A percentile compares a stretch with the other conserved stretches of the same genome.
Evolutionary conservation across 2,329 filamentous ascomycete genomes (phyloP).

Genomic region (Metarhizium brunneum): DNA sequence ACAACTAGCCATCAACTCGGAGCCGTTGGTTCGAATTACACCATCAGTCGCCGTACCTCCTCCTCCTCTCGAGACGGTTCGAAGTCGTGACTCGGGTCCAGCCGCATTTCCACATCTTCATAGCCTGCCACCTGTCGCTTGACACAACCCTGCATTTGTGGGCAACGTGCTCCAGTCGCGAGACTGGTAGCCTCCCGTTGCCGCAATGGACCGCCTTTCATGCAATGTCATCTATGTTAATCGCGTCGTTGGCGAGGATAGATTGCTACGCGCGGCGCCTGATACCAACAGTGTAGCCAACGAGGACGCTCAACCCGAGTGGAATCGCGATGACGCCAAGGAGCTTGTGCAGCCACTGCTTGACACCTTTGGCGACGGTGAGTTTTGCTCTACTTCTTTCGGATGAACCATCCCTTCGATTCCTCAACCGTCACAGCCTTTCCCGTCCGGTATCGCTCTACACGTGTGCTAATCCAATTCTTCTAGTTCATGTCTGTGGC

Average conservation of each 20-base stretch:
- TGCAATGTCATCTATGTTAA: conserved; percentile 55
- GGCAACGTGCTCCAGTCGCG: conserved; percentile 49
- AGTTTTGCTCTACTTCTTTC: not conserved
- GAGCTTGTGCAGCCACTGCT: conserved; percentile 39
- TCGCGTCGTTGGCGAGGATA: conserved; percentile 39
- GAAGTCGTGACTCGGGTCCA: not conserved
- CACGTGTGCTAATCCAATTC: conserved; percentile 11
- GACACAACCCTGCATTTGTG: conserved; percentile 23
- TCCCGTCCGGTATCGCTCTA: not conserved
- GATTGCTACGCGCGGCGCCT: conserved; percentile 26
- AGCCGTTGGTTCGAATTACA: not conserved
- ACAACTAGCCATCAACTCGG: not conserved
- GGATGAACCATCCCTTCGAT: not conserved
- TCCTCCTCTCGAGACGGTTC: not conserved
- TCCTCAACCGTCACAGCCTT: not conserved
- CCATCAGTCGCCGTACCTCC: not conserved
- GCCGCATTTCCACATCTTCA: not conserved
- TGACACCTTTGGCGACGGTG: conserved; percentile 47
- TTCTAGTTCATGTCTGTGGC: conserved; percentile 43
- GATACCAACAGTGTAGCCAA: conserved; percentile 4
- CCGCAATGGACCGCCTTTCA: conserved; percentile 47
- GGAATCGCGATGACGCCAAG: conserved; percentile 30
- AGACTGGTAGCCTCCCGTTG: conserved; percentile 49
- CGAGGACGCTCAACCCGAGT: conserved; percentile 14
- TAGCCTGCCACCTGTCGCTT: conserved; percentile 4